Conservation (phyloP, 2,329 filamentous ascomycete genomes). For the Chlorencoelia australis region DNA sequence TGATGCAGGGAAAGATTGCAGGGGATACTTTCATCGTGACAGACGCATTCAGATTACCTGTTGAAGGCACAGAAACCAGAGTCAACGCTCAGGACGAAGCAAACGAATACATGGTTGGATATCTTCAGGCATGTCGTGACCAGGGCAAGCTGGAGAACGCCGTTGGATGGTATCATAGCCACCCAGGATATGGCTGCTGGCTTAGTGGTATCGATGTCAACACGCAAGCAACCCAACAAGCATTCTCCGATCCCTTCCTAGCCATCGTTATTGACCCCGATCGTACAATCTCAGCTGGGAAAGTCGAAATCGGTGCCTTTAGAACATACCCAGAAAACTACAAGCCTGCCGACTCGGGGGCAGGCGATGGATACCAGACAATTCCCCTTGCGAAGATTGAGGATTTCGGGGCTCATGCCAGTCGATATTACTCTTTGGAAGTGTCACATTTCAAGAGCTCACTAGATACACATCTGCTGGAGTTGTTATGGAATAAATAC, state of each 20-base stretch:
- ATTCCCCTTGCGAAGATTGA: constrained; percentile 91
- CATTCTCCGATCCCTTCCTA: constrained; percentile 80
- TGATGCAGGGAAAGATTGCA: constrained; percentile 93
- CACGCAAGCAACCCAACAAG: constrained; percentile 79
- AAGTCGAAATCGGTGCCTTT: constrained; percentile 93
- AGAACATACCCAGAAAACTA: constrained; percentile 76
- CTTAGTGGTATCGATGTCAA: constrained; percentile 89
- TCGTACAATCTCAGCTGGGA: constrained; percentile 85
- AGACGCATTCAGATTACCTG: constrained; percentile 85
- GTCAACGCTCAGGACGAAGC: constrained; percentile 95
- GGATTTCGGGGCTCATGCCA: constrained; percentile 89
- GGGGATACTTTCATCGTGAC: constrained; percentile 83
- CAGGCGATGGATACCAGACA: constrained; percentile 54
- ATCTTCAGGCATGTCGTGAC: constrained; percentile 65
- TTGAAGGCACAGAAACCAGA: constrained; percentile 96
- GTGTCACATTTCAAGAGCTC: constrained; percentile 92
- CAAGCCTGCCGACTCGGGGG: constrained; percentile 40
- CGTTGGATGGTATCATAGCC: constrained; percentile 96
- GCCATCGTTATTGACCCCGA: constrained; percentile 96
- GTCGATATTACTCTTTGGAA: constrained; percentile 82
- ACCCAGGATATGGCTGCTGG: constrained; percentile 98
- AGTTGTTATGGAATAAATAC: constrained; percentile 96
- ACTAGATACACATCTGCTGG: constrained; percentile 76
- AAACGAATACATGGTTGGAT: constrained; percentile 93
- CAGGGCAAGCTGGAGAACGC: constrained; percentile 79